phyloP scores from a whole-genome alignment of 169 alveolate genomes.

The Cryptosporidium bovis region DNA sequence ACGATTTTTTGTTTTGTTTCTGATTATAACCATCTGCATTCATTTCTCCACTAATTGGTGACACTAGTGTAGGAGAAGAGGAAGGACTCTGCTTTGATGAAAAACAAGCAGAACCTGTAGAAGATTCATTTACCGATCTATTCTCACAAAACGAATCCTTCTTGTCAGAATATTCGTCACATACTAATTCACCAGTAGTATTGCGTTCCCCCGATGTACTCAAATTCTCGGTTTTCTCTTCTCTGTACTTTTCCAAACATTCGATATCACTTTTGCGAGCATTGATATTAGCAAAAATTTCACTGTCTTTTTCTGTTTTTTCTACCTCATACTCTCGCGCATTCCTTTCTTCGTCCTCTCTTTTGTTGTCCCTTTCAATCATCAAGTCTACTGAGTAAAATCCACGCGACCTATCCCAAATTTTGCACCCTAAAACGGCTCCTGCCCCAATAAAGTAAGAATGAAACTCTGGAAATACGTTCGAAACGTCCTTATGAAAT shows the following conservation, averaged over 20 bases:
- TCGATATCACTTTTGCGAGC: too few species aligned
- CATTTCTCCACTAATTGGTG: too few species aligned
- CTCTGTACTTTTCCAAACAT: too few species aligned
- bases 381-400: not conserved
- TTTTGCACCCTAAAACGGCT: conserved; percentile 44
- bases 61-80: conserved; percentile 1
- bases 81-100: conserved; percentile 1
- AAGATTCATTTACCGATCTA: not conserved
- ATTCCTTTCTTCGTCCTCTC: too few species aligned
- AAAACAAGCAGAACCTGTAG: too few species aligned
- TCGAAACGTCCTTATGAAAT: conserved; percentile 46
- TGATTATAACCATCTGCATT: not conserved
- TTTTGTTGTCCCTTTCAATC: not conserved
- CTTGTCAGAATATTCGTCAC: too few species aligned
- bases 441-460: conserved; percentile 58
- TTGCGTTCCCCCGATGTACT: not conserved
- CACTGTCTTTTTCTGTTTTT: too few species aligned
- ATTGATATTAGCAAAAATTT: too few species aligned
- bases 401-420: conserved; percentile 25
- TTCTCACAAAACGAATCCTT: not conserved
- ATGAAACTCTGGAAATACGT: conserved; percentile 59
- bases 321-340: too few species aligned
- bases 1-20: not conserved
- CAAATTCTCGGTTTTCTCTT: not conserved
- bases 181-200: not conserved